These are phyloP conservation scores for Evernia prunastri DNA, from an alignment of 495 filamentous ascomycete genomes.

Conservation along the genomic window DNA sequence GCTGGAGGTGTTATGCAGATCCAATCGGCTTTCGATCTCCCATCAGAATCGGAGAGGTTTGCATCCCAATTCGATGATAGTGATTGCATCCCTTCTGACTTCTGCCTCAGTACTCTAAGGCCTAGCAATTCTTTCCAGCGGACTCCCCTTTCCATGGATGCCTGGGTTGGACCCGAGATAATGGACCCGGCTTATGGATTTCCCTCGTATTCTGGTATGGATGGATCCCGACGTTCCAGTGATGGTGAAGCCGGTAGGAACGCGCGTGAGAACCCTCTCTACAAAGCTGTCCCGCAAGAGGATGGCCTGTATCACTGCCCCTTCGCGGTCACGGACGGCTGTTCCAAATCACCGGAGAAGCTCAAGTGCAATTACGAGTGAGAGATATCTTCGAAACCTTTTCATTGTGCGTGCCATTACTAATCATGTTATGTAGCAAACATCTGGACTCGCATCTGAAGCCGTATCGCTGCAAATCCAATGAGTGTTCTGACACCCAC, in stretches of 20 bases:
- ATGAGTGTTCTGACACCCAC: constrained; percentile 61
- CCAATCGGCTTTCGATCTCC: constrained; percentile 3
- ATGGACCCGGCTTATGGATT: constrained; percentile 13
- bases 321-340: constrained; percentile 69
- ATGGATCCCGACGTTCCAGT: constrained; percentile 40
- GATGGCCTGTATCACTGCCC: constrained; percentile 91
- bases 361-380: constrained; percentile 98
- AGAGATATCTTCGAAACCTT: constrained; percentile 41
- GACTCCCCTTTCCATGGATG: constrained; percentile 18
- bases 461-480: constrained; percentile 84
- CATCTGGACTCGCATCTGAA: constrained; percentile 91
- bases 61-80: background rate
- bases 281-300: constrained; percentile 59
- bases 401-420: constrained; percentile 27
- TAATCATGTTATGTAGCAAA: constrained; percentile 55
- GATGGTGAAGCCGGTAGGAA: constrained; percentile 46
- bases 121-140: constrained; percentile 16
- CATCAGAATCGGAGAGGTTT: constrained; percentile 21
- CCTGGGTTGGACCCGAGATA: constrained; percentile 19
- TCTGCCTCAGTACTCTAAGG: constrained; percentile 20
- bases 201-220: constrained; percentile 14
- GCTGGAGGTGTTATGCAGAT: constrained; percentile 17
- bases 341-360: constrained; percentile 70
- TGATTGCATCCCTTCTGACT: constrained; percentile 10
- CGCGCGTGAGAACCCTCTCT: constrained; percentile 71